A percentile compares a stretch with the other conserved stretches of the same genome.
phyloP scores from a whole-genome alignment of 2,329 filamentous ascomycete species.

The Talaromyces sp. region DNA sequence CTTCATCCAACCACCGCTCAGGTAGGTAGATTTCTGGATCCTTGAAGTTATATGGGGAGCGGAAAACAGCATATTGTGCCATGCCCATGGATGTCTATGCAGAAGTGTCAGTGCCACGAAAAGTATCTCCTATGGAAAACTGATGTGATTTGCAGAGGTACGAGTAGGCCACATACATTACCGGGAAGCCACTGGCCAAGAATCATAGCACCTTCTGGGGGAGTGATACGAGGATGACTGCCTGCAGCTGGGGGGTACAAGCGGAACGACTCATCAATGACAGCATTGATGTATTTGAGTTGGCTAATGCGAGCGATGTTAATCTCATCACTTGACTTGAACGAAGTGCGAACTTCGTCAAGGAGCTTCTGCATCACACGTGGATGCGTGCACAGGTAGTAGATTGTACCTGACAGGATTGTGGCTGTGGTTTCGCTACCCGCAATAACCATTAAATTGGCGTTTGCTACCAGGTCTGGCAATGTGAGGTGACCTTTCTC shows the following conservation, averaged over 20 bases:
- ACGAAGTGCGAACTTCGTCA: constrained; percentile 38
- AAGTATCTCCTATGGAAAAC: neutral
- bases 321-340: constrained; percentile 37
- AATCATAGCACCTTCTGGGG: constrained; percentile 18
- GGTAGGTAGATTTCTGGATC: constrained; percentile 45
- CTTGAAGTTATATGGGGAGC: constrained; percentile 42
- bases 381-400: constrained; percentile 36
- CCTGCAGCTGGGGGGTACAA: constrained; percentile 34
- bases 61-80: constrained; percentile 48
- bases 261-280: constrained; percentile 41
- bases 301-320: constrained; percentile 25
- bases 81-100: neutral
- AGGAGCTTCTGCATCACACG: constrained; percentile 27
- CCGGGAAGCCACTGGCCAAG: constrained; percentile 21
- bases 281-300: constrained; percentile 39
- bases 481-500: constrained; percentile 3
- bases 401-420: constrained; percentile 39
- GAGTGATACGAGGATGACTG: constrained; percentile 21
- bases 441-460: constrained; percentile 27
- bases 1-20: constrained; percentile 33
- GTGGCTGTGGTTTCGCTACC: constrained; percentile 47
- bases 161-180: constrained; percentile 14
- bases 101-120: neutral
- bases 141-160: neutral
- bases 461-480: constrained; percentile 7